Evolutionary conservation across 805 yeast species (phyloP).

Genomic region (Teunomyces aglyptinius): DNA sequence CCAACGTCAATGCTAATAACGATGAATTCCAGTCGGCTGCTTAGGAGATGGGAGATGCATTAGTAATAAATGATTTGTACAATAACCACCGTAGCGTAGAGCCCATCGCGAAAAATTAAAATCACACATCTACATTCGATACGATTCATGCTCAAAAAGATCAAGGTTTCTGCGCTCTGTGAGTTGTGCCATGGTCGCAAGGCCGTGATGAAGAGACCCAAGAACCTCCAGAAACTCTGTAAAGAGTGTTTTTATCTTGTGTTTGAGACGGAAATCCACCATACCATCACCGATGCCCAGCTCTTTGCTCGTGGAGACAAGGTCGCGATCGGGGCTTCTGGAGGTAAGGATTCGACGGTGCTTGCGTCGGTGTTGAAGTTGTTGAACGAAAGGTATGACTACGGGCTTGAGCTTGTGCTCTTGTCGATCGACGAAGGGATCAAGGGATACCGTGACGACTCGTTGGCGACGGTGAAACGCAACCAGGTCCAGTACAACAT

Average conservation of each 20-base stretch:
- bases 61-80: conserved; percentile 1
- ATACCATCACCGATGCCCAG: conserved; percentile 70
- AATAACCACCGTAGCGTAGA: background rate
- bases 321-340: conserved; percentile 97
- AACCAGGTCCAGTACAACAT: conserved; percentile 82
- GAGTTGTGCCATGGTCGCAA: conserved; percentile 80
- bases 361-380: conserved; percentile 84
- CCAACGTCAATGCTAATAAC: conserved; percentile 42
- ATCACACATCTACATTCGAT: background rate
- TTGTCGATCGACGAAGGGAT: conserved; percentile 96
- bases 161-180: conserved; percentile 55
- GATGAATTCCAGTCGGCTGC: conserved; percentile 42
- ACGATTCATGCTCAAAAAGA: conserved; percentile 14
- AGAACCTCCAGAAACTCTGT: conserved; percentile 85
- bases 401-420: conserved; percentile 81
- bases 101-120: conserved; percentile 1
- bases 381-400: conserved; percentile 81
- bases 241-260: conserved; percentile 85
- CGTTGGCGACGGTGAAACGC: conserved; percentile 93
- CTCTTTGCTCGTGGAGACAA: conserved; percentile 78
- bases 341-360: conserved; percentile 98
- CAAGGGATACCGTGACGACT: conserved; percentile 94
- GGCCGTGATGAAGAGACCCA: conserved; percentile 89
- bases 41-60: conserved; percentile 11
- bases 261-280: conserved; percentile 93